Conservation (phyloP, 2,329 filamentous ascomycete species). For the Colletotrichum sp. region DNA sequence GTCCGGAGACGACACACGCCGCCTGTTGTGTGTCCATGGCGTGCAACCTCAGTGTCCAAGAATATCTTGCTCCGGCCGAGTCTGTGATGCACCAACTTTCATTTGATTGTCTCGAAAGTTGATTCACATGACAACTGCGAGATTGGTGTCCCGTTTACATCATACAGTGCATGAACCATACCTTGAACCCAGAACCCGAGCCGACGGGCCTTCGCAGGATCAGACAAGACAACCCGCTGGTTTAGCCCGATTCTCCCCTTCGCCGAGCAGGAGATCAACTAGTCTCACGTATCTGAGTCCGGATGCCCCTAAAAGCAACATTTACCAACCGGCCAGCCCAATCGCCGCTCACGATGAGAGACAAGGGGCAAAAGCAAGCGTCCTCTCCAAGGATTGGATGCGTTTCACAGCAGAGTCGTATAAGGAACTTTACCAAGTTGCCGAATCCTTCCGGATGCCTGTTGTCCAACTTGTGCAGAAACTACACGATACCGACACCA, state of each 20-base stretch:
- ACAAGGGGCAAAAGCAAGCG: slow-evolving; percentile 1
- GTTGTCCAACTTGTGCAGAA: not conserved
- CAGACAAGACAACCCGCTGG: not conserved
- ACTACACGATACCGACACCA: slow-evolving; percentile 15
- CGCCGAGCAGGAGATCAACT: not conserved
- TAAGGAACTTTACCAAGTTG: not conserved
- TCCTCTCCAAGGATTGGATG: not conserved
- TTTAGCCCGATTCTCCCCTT: not conserved
- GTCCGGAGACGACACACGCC: not conserved
- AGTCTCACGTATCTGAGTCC: not conserved
- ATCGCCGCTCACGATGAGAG: not conserved
- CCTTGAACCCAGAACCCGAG: not conserved
- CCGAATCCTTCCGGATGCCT: not conserved
- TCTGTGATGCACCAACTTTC: not conserved
- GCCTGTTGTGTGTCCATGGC: not conserved
- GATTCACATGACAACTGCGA: not conserved
- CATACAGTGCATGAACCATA: not conserved
- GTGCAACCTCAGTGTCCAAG: slow-evolving; percentile 2
- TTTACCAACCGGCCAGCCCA: not conserved
- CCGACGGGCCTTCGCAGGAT: not conserved
- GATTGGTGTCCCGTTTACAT: not conserved
- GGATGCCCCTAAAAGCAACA: not conserved
- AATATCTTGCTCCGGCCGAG: slow-evolving; percentile 8
- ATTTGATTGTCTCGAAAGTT: not conserved
- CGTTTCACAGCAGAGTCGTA: slow-evolving; percentile 8